Base-by-base conservation (phyloP, 2,329 filamentous ascomycete species). In the Monosporascus cannonballus region DNA sequence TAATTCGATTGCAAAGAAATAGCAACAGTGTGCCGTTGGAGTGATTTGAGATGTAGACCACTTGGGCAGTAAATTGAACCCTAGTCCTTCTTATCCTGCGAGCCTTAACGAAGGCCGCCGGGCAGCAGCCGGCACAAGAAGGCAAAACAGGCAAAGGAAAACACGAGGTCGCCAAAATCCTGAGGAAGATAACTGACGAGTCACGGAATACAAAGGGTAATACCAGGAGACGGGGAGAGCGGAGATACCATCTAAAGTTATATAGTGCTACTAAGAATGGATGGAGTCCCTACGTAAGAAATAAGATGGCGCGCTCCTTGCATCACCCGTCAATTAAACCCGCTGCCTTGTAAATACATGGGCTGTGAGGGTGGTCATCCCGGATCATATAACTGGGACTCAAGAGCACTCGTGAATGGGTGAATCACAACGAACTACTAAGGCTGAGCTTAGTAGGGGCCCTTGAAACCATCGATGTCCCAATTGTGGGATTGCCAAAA, bases 281-380 rank as follows among this genome's bases (percentile, higher is more conserved):
- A 55, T 38, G 22, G 25, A 46, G 11, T 30, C 42, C 42, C 24
- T 55, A 30, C 36, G 27, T 30, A 42, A 34, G 50, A 55, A 56
- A 53, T 46, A 50, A 53, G 50, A 55, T 55, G 55, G 55, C 48
- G 53, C 47, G 54, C 51, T 52, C 48, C 54, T 56, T 64, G 59
- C 67, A 68, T 70, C 68, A 70, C 64, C 65, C 63, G 65, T 61
- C 56, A 56, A 54, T 45, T 54, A 53, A 58, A 55, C 49, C 60
- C 58, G 62, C 58, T 65, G 66, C 67, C 67, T 69, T 66, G 64
- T 65, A 63, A 64, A 62, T 63, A 51, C 54, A 41, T 48, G 47
- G 54, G 55, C 53, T 58, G 56, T 53, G 52, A 55, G 56, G 51
- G 56, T 57, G 64, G 61, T 68, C 64, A 66, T 61, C 59, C 54